Conservation (phyloP, 1,284 basidiomycete species). For the Fomitopsis palustris region DNA sequence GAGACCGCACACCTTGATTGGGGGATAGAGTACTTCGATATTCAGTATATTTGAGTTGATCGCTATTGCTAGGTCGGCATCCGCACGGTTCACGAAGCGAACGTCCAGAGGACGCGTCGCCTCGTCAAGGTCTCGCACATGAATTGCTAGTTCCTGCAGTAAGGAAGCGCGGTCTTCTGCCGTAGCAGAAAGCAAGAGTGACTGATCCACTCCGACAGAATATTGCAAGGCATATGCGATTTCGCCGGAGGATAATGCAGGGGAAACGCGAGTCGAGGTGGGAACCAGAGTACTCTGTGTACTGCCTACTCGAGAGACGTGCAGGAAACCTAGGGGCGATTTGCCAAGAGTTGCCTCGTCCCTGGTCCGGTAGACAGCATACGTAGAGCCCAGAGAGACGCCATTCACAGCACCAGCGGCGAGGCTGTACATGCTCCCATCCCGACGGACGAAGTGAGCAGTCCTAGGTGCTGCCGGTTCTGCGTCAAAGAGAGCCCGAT, state of each 20-base stretch:
- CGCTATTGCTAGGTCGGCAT: background rate
- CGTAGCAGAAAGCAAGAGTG: background rate
- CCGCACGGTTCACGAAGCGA: background rate
- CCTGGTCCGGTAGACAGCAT: background rate
- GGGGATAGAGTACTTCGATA: background rate
- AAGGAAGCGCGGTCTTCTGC: background rate
- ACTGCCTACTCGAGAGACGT: background rate
- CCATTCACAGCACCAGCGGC: background rate
- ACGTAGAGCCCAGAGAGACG: background rate
- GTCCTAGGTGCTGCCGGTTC: background rate
- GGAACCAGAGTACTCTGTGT: background rate
- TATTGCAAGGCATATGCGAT: background rate
- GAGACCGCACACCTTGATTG: background rate
- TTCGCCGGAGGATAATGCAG: background rate
- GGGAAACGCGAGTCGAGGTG: background rate
- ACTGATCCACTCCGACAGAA: background rate
- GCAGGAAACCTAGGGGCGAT: background rate
- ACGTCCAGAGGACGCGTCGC: background rate
- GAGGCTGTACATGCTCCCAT: background rate
- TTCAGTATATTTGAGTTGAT: background rate
- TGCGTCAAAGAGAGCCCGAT: background rate
- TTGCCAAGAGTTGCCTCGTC: background rate
- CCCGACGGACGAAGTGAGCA: background rate
- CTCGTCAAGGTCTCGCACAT: background rate
- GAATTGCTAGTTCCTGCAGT: background rate